Percentiles rank a stretch among this genome's conserved stretches.
Conservation (phyloP, 768 basidiomycete genomes). For the Agaricus subrufescens region DNA sequence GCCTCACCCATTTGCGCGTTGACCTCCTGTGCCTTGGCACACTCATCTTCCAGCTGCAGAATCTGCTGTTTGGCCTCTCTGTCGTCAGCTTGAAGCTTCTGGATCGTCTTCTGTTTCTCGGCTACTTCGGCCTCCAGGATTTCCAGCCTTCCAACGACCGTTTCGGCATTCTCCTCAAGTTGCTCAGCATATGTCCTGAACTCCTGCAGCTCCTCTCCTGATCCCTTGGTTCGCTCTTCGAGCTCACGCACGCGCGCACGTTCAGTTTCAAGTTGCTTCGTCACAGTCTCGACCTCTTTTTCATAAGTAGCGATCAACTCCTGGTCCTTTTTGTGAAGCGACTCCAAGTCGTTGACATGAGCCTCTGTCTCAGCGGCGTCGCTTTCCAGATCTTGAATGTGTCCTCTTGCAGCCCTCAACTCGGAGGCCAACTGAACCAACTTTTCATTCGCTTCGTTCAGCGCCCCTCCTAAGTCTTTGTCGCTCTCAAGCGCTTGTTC, state of each 20-base stretch:
- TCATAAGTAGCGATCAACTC: conserved; percentile 39
- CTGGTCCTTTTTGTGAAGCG: conserved; percentile 50
- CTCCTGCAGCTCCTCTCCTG: conserved; percentile 43
- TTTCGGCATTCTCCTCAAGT: conserved; percentile 55
- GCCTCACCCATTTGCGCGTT: conserved; percentile 72
- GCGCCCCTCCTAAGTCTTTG: conserved; percentile 63
- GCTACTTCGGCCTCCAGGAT: conserved; percentile 53
- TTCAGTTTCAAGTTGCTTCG: conserved; percentile 33
- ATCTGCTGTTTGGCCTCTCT: conserved; percentile 40
- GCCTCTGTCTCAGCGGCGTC: conserved; percentile 50
- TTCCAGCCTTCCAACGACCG: conserved; percentile 48
- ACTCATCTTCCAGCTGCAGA: conserved; percentile 49
- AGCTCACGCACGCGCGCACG: conserved; percentile 21
- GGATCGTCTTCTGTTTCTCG: conserved; percentile 29
- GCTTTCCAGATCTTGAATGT: conserved; percentile 59
- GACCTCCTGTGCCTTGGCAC: conserved; percentile 47
- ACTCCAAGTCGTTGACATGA: conserved; percentile 52
- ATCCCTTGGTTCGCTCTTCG: conserved; percentile 30
- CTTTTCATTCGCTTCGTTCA: conserved; percentile 62
- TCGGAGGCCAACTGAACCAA: conserved; percentile 52
- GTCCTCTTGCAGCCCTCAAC: conserved; percentile 52
- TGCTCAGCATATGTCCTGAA: conserved; percentile 50
- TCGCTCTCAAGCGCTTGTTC: conserved; percentile 60
- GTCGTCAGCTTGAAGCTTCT: conserved; percentile 29
- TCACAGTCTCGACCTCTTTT: conserved; percentile 31